Conservation (phyloP, 495 filamentous ascomycete species). For the Diplogelasinospora grovesii region DNA sequence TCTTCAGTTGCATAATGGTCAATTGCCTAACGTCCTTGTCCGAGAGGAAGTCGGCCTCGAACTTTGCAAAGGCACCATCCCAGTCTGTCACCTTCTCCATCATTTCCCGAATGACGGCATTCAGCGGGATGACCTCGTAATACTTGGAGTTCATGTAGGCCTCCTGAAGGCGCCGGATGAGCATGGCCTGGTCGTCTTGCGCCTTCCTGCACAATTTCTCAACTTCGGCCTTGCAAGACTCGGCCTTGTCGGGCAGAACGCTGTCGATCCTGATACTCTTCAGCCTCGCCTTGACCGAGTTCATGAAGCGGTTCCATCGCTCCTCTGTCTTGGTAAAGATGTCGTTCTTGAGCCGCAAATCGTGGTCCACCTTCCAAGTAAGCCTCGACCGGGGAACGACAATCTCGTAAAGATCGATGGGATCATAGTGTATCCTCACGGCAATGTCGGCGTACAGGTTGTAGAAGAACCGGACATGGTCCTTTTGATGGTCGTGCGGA, state of each 20-base stretch:
- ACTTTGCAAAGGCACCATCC: constrained; percentile 82
- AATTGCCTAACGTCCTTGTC: constrained; percentile 95
- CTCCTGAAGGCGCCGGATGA: constrained; percentile 73
- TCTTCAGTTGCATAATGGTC: constrained; percentile 85
- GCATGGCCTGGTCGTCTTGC: constrained; percentile 66
- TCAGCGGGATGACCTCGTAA: constrained; percentile 92
- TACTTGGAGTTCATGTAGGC: constrained; percentile 90
- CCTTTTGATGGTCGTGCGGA: constrained; percentile 84
- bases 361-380: constrained; percentile 95
- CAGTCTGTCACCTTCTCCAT: constrained; percentile 91
- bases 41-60: constrained; percentile 91
- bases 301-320: constrained; percentile 76
- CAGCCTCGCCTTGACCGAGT: constrained; percentile 73
- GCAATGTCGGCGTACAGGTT: constrained; percentile 65
- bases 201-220: constrained; percentile 67
- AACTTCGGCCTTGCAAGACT: constrained; percentile 73
- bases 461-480: constrained; percentile 89
- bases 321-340: constrained; percentile 71
- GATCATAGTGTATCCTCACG: constrained; percentile 84
- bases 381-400: constrained; percentile 82
- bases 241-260: constrained; percentile 75
- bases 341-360: constrained; percentile 88
- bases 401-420: constrained; percentile 89
- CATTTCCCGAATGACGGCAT: constrained; percentile 76
- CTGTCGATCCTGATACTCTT: constrained; percentile 85